phyloP scores from a whole-genome alignment of 116 monocot genomes.

The Papilionanthe hybrid region DNA sequence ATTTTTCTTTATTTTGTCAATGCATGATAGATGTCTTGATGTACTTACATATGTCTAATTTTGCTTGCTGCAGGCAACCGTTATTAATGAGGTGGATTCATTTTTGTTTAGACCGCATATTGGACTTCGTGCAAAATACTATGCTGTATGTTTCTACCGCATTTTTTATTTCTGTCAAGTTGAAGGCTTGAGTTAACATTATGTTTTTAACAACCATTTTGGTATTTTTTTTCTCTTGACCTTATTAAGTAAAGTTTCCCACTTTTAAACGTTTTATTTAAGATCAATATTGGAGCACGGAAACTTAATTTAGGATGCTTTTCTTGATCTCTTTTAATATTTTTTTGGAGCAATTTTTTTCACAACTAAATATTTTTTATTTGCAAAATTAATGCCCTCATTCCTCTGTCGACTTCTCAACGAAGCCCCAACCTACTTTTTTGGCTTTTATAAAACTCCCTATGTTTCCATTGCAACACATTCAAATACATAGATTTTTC shows the following conservation, averaged over 20 bases:
- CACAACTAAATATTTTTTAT: no score
- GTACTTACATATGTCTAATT: not conserved
- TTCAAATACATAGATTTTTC: no score
- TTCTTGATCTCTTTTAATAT: no score
- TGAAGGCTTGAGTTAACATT: not conserved
- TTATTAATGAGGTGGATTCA: conserved; percentile 93
- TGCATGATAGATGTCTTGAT: not conserved
- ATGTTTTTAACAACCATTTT: not conserved
- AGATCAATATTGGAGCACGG: not conserved
- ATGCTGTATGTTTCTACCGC: conserved; percentile 91
- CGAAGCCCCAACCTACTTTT: no score
- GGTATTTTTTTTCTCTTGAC: no score
- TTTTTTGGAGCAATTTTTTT: no score
- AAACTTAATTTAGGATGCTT: not conserved
- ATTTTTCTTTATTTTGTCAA: no score
- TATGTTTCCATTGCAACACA: no score
- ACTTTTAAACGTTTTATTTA: not conserved
- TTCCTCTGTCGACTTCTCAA: no score
- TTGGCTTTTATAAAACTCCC: no score
- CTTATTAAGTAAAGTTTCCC: not conserved
- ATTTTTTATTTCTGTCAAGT: not conserved
- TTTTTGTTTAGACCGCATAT: conserved; percentile 95
- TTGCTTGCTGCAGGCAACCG: conserved; percentile 54
- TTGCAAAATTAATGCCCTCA: no score
- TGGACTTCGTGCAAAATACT: conserved; percentile 76